A percentile compares a stretch with the other conserved stretches of the same genome.
These are phyloP conservation scores for Ogataea hybrid DNA, from an alignment of 1,139 yeast species.

Conservation along the genomic window DNA sequence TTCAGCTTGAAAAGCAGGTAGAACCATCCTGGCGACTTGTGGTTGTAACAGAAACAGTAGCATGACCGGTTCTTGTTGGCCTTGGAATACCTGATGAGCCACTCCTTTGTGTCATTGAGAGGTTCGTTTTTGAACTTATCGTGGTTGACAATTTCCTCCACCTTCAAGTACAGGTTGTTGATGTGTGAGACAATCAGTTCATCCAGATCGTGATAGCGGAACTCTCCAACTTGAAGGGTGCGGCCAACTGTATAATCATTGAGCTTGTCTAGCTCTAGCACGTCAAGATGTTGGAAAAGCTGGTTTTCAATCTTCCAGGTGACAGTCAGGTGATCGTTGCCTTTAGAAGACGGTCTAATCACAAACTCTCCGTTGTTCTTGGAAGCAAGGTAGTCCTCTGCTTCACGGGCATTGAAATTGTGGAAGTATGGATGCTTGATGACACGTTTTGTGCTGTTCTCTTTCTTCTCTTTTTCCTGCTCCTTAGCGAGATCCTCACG, in stretches of 20 bases:
- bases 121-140: slow-evolving; percentile 90
- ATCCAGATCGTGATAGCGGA: slow-evolving; percentile 81
- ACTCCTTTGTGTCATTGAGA: slow-evolving; percentile 74
- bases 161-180: slow-evolving; percentile 79
- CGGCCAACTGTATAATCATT: slow-evolving; percentile 63
- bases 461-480: slow-evolving; percentile 48
- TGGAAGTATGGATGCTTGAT: slow-evolving; percentile 91
- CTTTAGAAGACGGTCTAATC: slow-evolving; percentile 91
- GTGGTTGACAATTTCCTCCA: slow-evolving; percentile 79
- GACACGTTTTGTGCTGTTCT: slow-evolving; percentile 65
- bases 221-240: slow-evolving; percentile 61
- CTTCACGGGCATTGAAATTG: slow-evolving; percentile 80
- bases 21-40: slow-evolving; percentile 91
- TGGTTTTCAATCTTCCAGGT: slow-evolving; percentile 96
- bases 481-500: slow-evolving; percentile 60
- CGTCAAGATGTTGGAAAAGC: slow-evolving; percentile 87
- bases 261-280: slow-evolving; percentile 68
- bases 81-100: slow-evolving; percentile 85
- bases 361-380: slow-evolving; percentile 89
- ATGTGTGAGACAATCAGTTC: slow-evolving; percentile 89
- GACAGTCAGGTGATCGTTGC: slow-evolving; percentile 81
- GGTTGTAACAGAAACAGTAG: slow-evolving; percentile 88
- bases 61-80: slow-evolving; percentile 91
- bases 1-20: slow-evolving; percentile 75
- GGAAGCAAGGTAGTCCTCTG: slow-evolving; percentile 90